A percentile compares a stretch with the other conserved stretches of the same genome.
phyloP scores from a whole-genome alignment of 345 rosid species.

The Pugionium cornutum region DNA sequence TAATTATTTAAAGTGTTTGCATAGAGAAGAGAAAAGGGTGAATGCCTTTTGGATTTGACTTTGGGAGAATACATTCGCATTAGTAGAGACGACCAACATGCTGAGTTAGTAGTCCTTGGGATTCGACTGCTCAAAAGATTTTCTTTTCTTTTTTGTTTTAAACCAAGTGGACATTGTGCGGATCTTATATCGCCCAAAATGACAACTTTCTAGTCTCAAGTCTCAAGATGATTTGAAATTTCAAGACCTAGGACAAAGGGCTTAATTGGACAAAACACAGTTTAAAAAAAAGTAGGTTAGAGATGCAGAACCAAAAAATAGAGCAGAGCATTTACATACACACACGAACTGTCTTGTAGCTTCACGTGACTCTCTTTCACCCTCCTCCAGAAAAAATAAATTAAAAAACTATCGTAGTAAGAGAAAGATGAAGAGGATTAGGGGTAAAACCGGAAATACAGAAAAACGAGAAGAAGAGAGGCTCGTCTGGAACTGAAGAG shows the following conservation, averaged over 20 bases:
- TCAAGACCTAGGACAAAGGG: conserved; percentile 33
- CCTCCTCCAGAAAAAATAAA: conserved; percentile 14
- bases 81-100: conserved; percentile 43
- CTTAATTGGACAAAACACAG: conserved; percentile 31
- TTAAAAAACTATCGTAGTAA: conserved; percentile 11
- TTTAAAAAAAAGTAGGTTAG: conserved; percentile 20
- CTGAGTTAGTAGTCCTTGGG: conserved; percentile 37
- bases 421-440: conserved; percentile 26
- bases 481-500: conserved; percentile 67
- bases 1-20: not conserved
- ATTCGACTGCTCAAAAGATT: conserved; percentile 17
- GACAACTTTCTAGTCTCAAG: conserved; percentile 30
- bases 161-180: conserved; percentile 19
- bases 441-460: conserved; percentile 43
- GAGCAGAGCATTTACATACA: conserved; percentile 36
- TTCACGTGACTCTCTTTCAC: conserved; percentile 42
- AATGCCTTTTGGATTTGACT: conserved; percentile 38
- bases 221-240: conserved; percentile 22
- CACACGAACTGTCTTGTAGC: conserved; percentile 37
- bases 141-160: not conserved
- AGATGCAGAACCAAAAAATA: conserved; percentile 29
- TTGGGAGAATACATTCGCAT: conserved; percentile 30
- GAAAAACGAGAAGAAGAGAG: conserved; percentile 45
- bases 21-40: not conserved
- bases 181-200: conserved; percentile 16